A percentile compares a stretch with the other conserved stretches of the same genome.
Evolutionary conservation across 176 grass and related monocot genomes (phyloP).

Genomic region (Cenchrus purpureus): DNA sequence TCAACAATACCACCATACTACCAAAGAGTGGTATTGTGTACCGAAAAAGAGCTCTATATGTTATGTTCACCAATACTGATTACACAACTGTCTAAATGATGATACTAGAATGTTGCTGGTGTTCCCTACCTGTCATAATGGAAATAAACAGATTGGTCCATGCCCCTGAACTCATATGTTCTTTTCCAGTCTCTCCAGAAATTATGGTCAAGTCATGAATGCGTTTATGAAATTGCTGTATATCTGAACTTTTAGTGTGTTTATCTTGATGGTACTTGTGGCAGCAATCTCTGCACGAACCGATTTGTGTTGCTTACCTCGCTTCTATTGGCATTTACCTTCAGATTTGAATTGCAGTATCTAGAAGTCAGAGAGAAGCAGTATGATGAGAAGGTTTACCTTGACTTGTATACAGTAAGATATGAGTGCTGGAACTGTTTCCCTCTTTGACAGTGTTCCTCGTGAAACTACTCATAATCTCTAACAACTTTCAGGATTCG

Average conservation of each 20-base stretch:
- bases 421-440: conserved; percentile 28
- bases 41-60: background rate
- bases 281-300: conserved; percentile 18
- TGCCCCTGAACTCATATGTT: background rate
- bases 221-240: background rate
- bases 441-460: background rate
- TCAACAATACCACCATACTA: too few relatives aligned
- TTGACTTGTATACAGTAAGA: conserved; percentile 89
- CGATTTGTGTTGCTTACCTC: conserved; percentile 30
- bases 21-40: too few relatives aligned
- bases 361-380: conserved; percentile 95
- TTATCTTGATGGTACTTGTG: background rate
- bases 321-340: conserved; percentile 43
- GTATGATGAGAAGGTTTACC: conserved; percentile 86
- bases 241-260: background rate
- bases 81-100: background rate
- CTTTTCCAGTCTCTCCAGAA: background rate
- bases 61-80: background rate
- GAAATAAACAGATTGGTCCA: conserved; percentile 7
- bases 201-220: background rate
- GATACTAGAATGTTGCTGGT: background rate
- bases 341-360: conserved; percentile 72
- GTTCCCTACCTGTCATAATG: background rate
- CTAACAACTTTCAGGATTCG: conserved; percentile 59
- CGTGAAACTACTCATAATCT: background rate